Evolutionary conservation across 345 rosid species (phyloP).

Genomic region (Theobroma cacao): DNA sequence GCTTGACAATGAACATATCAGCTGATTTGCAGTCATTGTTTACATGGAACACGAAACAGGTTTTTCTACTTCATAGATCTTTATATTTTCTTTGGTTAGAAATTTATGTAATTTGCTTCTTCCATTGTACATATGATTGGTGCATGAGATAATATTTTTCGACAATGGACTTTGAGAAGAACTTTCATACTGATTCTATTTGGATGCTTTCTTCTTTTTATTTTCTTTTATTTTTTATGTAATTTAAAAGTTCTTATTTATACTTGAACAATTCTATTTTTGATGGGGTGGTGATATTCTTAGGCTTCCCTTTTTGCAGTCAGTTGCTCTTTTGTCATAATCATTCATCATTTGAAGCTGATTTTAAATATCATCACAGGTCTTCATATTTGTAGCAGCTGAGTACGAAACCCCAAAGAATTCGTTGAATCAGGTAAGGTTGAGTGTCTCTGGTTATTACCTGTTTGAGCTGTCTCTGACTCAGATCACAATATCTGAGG

Average conservation of each 20-base stretch:
- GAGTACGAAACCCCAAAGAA: slow-evolving; percentile 84
- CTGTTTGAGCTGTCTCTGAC: not conserved
- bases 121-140: not conserved
- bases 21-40: slow-evolving; percentile 85
- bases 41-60: slow-evolving; percentile 99
- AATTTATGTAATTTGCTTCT: not conserved
- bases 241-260: not conserved
- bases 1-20: slow-evolving; percentile 79
- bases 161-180: not conserved
- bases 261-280: not conserved
- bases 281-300: not conserved
- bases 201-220: not conserved
- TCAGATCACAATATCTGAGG: not conserved
- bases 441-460: not conserved
- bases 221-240: not conserved
- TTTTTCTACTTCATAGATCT: slow-evolving; percentile 19
- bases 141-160: not conserved
- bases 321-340: not conserved
- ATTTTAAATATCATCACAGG: slow-evolving; percentile 37
- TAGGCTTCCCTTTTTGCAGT: not conserved
- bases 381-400: slow-evolving; percentile 81
- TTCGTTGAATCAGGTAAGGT: slow-evolving; percentile 79
- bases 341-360: not conserved
- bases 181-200: not conserved
- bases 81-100: not conserved